These are phyloP conservation scores for Lactarius akahatsu DNA, from an alignment of 768 basidiomycete genomes.

Conservation along the genomic window DNA sequence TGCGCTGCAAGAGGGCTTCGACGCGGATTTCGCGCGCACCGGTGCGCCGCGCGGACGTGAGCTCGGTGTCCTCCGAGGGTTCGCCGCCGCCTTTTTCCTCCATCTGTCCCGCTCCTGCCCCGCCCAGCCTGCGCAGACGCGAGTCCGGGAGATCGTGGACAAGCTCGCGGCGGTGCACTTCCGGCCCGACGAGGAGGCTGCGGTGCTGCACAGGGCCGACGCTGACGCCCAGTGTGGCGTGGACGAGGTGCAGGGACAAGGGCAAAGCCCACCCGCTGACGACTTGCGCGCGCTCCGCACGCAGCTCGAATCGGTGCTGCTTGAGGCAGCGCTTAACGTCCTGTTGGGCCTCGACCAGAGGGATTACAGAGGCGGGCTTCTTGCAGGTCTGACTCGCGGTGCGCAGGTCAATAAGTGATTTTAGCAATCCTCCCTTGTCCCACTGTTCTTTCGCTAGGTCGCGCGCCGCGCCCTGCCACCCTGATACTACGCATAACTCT, in stretches of 20 bases:
- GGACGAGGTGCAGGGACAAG: neutral
- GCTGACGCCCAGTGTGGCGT: too few relatives aligned
- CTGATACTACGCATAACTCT: neutral
- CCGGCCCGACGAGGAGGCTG: conserved; percentile 68
- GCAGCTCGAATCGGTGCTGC: conserved; percentile 13
- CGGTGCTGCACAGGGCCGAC: neutral
- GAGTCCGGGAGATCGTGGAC: conserved; percentile 50
- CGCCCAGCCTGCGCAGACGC: neutral
- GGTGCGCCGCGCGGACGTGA: conserved; percentile 76
- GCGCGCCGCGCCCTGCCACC: neutral
- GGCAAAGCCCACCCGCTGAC: neutral
- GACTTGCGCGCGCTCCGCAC: conserved; percentile 13
- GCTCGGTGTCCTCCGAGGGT: conserved; percentile 75
- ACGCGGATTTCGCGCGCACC: conserved; percentile 70
- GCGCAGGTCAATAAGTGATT: too few relatives aligned
- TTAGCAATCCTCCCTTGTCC: neutral
- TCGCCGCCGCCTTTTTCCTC: conserved; percentile 41
- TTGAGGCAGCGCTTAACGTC: conserved; percentile 11
- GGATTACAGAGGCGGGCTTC: neutral
- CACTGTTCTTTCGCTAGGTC: neutral
- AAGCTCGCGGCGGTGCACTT: conserved; percentile 62
- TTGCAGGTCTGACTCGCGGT: neutral
- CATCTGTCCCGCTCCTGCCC: conserved; percentile 26
- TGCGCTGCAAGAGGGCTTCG: conserved; percentile 87
- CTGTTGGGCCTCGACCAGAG: neutral